A percentile compares a stretch with the other conserved stretches of the same genome.
phyloP scores from a whole-genome alignment of 148 eudicot species.

The Spergularia bocconei region DNA sequence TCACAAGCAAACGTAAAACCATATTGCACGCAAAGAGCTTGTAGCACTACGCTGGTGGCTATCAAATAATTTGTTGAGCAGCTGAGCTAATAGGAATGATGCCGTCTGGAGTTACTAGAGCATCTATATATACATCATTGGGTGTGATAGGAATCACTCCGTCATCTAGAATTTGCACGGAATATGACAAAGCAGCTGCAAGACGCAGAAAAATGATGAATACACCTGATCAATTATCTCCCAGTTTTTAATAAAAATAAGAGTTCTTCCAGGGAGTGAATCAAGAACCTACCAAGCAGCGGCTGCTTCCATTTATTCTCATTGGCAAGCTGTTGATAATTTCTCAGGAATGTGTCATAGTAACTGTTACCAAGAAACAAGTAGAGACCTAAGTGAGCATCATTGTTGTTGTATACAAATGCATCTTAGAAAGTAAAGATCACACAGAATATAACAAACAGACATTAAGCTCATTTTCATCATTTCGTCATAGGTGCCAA shows the following conservation, averaged over 20 bases:
- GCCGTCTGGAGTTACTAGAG: conserved; percentile 79
- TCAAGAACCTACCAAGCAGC: conserved; percentile 47
- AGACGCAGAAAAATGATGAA: conserved; percentile 17
- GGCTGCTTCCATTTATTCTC: conserved; percentile 88
- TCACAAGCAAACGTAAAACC: neutral
- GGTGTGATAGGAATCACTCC: conserved; percentile 81
- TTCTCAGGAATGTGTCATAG: conserved; percentile 82
- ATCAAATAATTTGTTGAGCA: conserved; percentile 36
- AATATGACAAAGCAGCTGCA: conserved; percentile 88
- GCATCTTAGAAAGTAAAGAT: neutral
- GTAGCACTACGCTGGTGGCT: neutral
- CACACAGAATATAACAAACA: neutral
- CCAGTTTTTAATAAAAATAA: neutral
- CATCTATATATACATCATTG: conserved; percentile 70
- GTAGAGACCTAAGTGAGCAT: neutral
- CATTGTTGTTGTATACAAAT: neutral
- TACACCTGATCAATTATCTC: neutral
- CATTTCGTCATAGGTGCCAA: too few species aligned
- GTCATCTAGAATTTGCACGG: conserved; percentile 82
- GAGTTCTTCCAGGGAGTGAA: neutral
- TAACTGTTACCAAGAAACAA: conserved; percentile 46
- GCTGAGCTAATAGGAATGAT: conserved; percentile 65
- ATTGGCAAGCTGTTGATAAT: conserved; percentile 70
- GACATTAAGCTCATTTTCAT: too few species aligned
- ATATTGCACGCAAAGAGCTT: neutral